Evolutionary conservation across 805 yeast genomes (phyloP), one percentile per base, ranked within the genome.

Genomic region (Saccharomycopsis sp.): DNA sequence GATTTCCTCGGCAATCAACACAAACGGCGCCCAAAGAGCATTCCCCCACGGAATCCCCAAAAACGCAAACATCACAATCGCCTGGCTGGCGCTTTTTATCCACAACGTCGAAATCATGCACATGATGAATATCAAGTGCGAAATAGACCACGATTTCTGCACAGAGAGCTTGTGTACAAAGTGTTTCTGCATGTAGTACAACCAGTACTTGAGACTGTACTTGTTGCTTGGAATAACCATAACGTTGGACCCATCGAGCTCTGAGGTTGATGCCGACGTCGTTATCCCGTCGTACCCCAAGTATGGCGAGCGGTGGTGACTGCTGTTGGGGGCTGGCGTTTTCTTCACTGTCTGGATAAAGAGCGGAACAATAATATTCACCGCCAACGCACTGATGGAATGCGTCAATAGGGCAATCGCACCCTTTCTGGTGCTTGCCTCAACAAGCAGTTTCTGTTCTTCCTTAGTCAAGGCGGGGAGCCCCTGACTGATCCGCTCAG

Each of bases 11-110:
- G 85, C 79, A 9, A 83, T 81, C 44, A 83, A 64, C 1, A 82
- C 82, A 67, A 82, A 83, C 4, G 88, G 88, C 1, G 84, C 82
- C 88, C 88, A 83, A 16, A 81, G 73, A 0, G 86, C 83, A 59
- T 74, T 74, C 1, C 87, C 87, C 88, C 88, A 83, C 0, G 86
- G 78, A 20, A 83, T 70, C 2, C 88, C 88, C 50, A 82, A 66
- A 15, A 82, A 63, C 0, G 75, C 82, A 62, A 83, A 79, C 65
- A 83, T 65, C 0, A 71, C 61, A 7, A 81, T 75, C 0, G 84
- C 86, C 12, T 66, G 70, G 0, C 55, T 55, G 4, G 79, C 78
- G 5, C 69, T 68, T 1, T 63, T 47, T 21, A 81, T 73, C 54
- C 75, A 74, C 54, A 80, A 77, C 0, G 87, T 80, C 1, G 74